These are phyloP conservation scores for Penicillium daleae DNA, from an alignment of 495 filamentous ascomycete species.

Conservation along the genomic window DNA sequence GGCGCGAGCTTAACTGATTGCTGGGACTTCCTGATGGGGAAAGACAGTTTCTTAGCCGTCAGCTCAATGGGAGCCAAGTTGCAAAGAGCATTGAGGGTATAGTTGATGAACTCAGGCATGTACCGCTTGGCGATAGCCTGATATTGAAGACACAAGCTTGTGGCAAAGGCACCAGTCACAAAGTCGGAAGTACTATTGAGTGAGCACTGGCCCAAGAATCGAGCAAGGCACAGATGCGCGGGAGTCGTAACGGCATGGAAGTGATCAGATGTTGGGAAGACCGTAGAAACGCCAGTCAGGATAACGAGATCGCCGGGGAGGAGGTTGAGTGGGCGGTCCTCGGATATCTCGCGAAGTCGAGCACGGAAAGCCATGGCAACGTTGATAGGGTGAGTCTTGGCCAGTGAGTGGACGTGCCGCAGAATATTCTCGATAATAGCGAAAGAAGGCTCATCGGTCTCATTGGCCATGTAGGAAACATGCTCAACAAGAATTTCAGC, in stretches of 20 bases:
- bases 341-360: conserved; percentile 67
- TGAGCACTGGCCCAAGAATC: conserved; percentile 79
- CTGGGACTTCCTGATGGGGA: conserved; percentile 64
- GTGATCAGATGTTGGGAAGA: conserved; percentile 95
- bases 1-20: conserved; percentile 53
- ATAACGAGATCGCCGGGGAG: conserved; percentile 76
- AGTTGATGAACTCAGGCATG: conserved; percentile 85
- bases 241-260: conserved; percentile 94
- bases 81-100: conserved; percentile 74
- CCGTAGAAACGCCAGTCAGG: conserved; percentile 77
- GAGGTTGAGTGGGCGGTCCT: conserved; percentile 60
- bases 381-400: conserved; percentile 76
- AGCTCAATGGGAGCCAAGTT: conserved; percentile 61
- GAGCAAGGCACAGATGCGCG: conserved; percentile 75
- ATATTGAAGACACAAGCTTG: conserved; percentile 77
- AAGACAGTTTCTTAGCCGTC: conserved; percentile 49
- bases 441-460: conserved; percentile 56
- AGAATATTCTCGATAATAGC: conserved; percentile 66
- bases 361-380: conserved; percentile 76
- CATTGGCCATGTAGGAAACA: conserved; percentile 66
- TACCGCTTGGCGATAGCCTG: conserved; percentile 80
- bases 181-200: conserved; percentile 66
- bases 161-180: conserved; percentile 74
- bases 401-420: conserved; percentile 83
- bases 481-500: conserved; percentile 77